Conservation (phyloP, 2,329 filamentous ascomycete genomes). For the Xylaria sp. region DNA sequence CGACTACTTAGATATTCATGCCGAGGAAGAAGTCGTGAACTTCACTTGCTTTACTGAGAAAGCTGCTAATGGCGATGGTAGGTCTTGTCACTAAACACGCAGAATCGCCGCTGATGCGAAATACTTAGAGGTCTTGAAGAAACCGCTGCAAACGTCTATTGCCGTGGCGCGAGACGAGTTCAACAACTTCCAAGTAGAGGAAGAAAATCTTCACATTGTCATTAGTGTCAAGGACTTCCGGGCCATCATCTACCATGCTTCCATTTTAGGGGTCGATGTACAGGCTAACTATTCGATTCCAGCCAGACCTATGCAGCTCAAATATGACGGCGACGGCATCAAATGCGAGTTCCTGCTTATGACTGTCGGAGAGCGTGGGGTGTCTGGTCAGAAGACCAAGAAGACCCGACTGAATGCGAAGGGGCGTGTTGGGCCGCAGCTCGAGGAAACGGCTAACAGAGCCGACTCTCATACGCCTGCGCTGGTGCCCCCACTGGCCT, state of each 20-base stretch:
- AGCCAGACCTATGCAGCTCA: conserved; percentile 76
- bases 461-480: conserved; percentile 49
- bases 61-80: conserved; percentile 73
- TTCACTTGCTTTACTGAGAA: conserved; percentile 88
- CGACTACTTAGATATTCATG: conserved; percentile 82
- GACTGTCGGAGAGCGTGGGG: conserved; percentile 76
- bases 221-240: conserved; percentile 87
- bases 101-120: conserved; percentile 26
- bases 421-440: conserved; percentile 53
- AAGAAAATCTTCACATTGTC: conserved; percentile 80
- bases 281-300: conserved; percentile 77
- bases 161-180: conserved; percentile 81
- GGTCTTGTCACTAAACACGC: conserved; percentile 17
- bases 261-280: conserved; percentile 72
- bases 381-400: conserved; percentile 59
- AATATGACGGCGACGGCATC: conserved; percentile 74
- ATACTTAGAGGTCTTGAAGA: conserved; percentile 74
- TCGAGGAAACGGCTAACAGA: conserved; percentile 61
- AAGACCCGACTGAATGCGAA: conserved; percentile 55
- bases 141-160: conserved; percentile 82
- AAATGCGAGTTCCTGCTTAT: conserved; percentile 82
- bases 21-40: conserved; percentile 76
- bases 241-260: conserved; percentile 79
- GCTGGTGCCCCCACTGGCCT: conserved; percentile 49
- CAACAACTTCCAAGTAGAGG: conserved; percentile 73